These are phyloP conservation scores for Theobroma grandiflorum DNA, from an alignment of 441 rosid species.

Conservation along the genomic window DNA sequence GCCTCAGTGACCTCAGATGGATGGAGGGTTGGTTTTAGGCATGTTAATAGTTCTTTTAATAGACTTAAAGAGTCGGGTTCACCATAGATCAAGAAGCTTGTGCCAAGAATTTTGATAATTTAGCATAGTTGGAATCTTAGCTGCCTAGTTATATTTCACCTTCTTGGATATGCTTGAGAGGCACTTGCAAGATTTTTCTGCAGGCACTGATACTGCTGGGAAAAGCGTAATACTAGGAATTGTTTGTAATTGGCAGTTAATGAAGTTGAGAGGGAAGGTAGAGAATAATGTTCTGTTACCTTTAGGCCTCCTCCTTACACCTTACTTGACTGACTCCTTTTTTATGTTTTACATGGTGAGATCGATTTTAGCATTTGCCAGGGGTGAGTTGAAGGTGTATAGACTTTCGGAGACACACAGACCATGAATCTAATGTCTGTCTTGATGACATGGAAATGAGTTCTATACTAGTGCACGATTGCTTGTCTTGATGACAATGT, in stretches of 20 bases:
- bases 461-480: neutral
- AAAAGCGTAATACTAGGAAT: neutral
- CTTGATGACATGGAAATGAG: neutral
- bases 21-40: neutral
- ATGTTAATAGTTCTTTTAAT: neutral
- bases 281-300: neutral
- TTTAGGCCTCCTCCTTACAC: neutral
- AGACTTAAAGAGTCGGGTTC: no score
- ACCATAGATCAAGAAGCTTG: neutral
- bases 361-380: no score
- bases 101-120: neutral
- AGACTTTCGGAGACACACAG: no score
- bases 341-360: no score
- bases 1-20: neutral
- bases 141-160: neutral
- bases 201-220: neutral
- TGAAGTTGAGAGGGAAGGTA: neutral
- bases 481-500: neutral
- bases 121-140: neutral
- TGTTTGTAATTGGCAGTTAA: neutral
- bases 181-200: neutral
- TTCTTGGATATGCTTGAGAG: neutral
- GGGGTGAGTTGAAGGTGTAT: no score
- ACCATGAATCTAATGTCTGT: neutral
- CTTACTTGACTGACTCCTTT: neutral